Evolutionary conservation across 768 basidiomycete genomes (phyloP), one percentile per base, ranked within the genome.

Genomic region (Auricularia heimuer): DNA sequence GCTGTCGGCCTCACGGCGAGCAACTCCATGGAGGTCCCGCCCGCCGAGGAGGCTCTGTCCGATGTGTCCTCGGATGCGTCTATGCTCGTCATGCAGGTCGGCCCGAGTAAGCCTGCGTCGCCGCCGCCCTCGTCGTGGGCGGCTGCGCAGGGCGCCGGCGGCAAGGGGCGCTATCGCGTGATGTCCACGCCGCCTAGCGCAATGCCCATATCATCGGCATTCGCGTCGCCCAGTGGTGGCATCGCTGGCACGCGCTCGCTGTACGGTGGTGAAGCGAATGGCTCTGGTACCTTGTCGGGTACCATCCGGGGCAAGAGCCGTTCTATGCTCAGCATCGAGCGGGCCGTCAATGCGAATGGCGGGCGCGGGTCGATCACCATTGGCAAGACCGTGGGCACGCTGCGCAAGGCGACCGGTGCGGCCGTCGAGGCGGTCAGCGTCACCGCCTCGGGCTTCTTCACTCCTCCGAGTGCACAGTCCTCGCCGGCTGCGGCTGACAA

Each of bases 371-470:
- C 45, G 16, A 68, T 65, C 16, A 42, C 60, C n/a, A 14, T 66
- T 54, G 65, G 45, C 61, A 66, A 56, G 60, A 76, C 84, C 44
- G 86, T 83, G 21, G 84, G 84, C 67, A 81, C 77, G 70, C 70
- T 75, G 66, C 73, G 78, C 68, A 91, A 90, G 77, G 75, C 82
- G 54, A 79, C 81, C 63, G 91, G 87, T 16, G 84, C 89, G 24
- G 88, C 83, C 36, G 91, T 92, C 65, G 87, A 89, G 75, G 87
- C 90, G 34, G 72, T 88, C 56, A 81, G 90, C 18, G 79, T 93
- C 58, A 90, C 87, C 37, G 91, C 89, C 39, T 80, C 80, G 24
- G 92, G 91, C 0, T 92, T 92, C 72, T 93, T 93, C 73, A 77
- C 80, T 12, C 78, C 89, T 3, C 85, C 88, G 10, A 29, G 24